Conservation (phyloP, 331 rosid species). For the Quercus tomentella region DNA sequence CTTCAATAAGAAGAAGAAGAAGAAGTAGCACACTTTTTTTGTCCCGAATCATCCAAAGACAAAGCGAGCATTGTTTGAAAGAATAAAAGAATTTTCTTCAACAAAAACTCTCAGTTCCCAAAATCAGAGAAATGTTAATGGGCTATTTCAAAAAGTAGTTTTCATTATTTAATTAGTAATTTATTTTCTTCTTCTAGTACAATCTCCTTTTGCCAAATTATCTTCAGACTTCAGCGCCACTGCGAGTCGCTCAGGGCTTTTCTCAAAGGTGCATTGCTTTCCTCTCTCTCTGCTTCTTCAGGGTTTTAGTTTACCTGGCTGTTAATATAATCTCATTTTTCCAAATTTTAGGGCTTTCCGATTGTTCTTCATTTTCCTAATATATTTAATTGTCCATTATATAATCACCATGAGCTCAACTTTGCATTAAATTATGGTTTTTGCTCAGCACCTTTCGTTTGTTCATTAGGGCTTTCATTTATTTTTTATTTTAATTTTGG, state of each 20-base stretch:
- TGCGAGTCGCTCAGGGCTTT: not conserved
- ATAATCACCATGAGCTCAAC: not conserved
- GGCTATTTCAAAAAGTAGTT: not conserved
- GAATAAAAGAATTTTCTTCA: not conserved
- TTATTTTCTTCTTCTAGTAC: not conserved
- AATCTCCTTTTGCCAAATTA: not conserved
- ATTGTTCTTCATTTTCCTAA: not conserved
- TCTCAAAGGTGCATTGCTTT: conserved; percentile 10
- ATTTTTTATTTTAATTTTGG: not conserved
- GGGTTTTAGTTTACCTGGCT: not conserved
- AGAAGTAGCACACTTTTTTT: too few species aligned
- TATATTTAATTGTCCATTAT: not conserved
- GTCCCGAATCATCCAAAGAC: not conserved
- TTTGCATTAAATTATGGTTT: not conserved
- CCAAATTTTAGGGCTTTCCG: not conserved
- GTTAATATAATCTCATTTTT: not conserved
- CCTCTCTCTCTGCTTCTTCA: not conserved
- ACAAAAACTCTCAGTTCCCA: not conserved
- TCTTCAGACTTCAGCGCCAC: not conserved
- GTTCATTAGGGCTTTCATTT: not conserved
- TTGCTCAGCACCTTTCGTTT: not conserved
- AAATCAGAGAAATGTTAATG: not conserved
- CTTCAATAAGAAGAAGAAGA: too few species aligned
- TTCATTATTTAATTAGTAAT: not conserved
- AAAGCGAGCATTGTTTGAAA: not conserved